Evolutionary conservation across 805 yeast species (phyloP).

Genomic region (Wickerhamiella qilinensis): DNA sequence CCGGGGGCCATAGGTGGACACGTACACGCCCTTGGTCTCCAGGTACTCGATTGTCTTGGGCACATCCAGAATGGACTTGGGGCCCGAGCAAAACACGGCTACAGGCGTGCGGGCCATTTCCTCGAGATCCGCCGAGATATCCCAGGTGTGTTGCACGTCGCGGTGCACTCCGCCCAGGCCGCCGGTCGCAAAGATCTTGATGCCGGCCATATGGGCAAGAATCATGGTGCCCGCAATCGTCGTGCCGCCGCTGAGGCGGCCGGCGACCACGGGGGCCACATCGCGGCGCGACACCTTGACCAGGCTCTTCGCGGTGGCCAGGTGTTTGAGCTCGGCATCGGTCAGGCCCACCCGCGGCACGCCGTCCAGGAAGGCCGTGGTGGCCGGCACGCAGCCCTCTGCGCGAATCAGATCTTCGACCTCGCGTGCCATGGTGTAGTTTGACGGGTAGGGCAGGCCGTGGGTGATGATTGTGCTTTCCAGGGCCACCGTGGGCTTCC

Average conservation of each 20-base stretch:
- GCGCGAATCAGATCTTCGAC: constrained; percentile 49
- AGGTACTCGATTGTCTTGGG: constrained; percentile 67
- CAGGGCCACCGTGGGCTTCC: constrained; percentile 59
- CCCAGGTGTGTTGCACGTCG: constrained; percentile 60
- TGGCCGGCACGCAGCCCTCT: constrained; percentile 66
- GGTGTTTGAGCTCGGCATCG: constrained; percentile 29
- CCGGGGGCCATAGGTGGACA: constrained; percentile 43
- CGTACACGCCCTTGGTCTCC: constrained; percentile 85
- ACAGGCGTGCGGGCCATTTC: constrained; percentile 73
- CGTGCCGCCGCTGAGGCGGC: constrained; percentile 62
- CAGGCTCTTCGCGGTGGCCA: constrained; percentile 27
- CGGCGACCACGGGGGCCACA: constrained; percentile 53
- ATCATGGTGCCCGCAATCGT: constrained; percentile 86
- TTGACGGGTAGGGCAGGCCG: constrained; percentile 72
- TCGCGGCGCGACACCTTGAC: constrained; percentile 71
- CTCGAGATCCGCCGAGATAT: constrained; percentile 73
- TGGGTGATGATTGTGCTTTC: constrained; percentile 84
- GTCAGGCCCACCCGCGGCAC: constrained; percentile 52
- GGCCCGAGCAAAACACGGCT: constrained; percentile 86
- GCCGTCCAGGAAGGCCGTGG: constrained; percentile 65
- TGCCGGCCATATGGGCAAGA: constrained; percentile 56
- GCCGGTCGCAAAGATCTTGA: constrained; percentile 79
- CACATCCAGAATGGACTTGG: constrained; percentile 72
- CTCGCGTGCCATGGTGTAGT: constrained; percentile 50
- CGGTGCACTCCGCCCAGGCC: constrained; percentile 88